A percentile compares a stretch with the other conserved stretches of the same genome.
phyloP scores from a whole-genome alignment of 345 rosid species.

The Noccaea caerulescens region DNA sequence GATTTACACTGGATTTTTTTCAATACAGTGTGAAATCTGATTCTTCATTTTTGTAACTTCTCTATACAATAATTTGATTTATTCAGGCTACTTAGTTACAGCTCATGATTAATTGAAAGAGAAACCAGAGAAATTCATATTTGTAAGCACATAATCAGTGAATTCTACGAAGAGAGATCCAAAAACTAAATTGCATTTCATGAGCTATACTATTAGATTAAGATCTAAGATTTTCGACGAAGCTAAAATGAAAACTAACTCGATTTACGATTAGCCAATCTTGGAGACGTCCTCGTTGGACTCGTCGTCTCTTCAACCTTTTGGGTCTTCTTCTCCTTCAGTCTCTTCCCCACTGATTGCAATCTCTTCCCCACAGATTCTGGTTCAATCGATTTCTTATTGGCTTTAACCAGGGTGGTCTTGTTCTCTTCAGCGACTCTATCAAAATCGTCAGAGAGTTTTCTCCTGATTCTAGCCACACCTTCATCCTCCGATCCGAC shows the following conservation, averaged over 20 bases:
- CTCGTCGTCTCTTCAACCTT: constrained; percentile 14
- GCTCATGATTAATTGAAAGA: constrained; percentile 26
- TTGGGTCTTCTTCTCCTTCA: constrained; percentile 20
- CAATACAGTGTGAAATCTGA: constrained; percentile 21
- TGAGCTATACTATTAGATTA: constrained; percentile 19
- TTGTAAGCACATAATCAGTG: constrained; percentile 40
- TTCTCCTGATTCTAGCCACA: constrained; percentile 50
- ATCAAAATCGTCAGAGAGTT: constrained; percentile 74
- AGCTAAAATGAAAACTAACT: constrained; percentile 13
- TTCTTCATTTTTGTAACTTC: constrained; percentile 51
- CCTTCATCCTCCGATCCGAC: constrained; percentile 34
- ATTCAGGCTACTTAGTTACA: constrained; percentile 52
- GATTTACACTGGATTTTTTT: constrained; percentile 26
- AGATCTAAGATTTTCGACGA: neutral
- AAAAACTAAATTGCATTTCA: neutral
- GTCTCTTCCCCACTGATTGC: no score
- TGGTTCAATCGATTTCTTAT: neutral
- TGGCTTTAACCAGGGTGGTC: neutral
- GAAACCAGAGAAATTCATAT: constrained; percentile 46
- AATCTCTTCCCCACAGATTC: neutral
- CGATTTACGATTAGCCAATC: constrained; percentile 50
- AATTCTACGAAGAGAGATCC: neutral
- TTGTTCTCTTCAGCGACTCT: constrained; percentile 50
- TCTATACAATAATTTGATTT: constrained; percentile 49
- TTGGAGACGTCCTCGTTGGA: constrained; percentile 61